Evolutionary conservation across 225 moss, liverwort and hornwort species (phyloP).

Genomic region (Neckera pumila): DNA sequence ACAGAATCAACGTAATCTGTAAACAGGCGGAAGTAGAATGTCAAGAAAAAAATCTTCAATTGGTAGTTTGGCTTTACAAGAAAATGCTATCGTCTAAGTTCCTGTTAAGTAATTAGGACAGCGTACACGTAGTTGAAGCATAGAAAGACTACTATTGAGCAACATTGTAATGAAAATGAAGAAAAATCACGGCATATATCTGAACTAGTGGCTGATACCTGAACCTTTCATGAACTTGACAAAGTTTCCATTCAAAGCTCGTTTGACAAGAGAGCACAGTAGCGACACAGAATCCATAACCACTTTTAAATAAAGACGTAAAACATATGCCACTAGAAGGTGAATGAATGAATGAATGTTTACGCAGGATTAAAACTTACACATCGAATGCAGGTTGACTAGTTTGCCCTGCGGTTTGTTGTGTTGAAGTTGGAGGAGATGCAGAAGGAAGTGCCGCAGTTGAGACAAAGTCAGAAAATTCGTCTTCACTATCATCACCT

Average conservation of each 20-base stretch:
- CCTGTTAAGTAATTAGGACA: not conserved
- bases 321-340: not conserved
- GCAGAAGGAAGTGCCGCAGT: constrained; percentile 15
- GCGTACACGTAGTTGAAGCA: not conserved
- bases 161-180: not conserved
- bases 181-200: not conserved
- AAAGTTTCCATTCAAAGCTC: not conserved
- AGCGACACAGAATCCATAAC: not conserved
- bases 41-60: not conserved
- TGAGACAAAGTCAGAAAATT: constrained; percentile 45
- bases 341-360: not conserved
- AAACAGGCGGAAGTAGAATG: not conserved
- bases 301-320: not conserved
- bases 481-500: constrained; percentile 40
- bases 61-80: not conserved
- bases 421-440: constrained; percentile 1
- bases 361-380: not conserved
- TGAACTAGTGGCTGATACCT: not conserved
- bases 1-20: not conserved
- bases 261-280: not conserved
- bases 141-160: not conserved
- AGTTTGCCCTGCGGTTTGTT: not conserved
- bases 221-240: not conserved
- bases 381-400: constrained; percentile 33
- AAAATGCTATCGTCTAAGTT: not conserved